Base-by-base conservation (phyloP, 768 basidiomycete genomes). In the Termitomyces bulborhizus region DNA sequence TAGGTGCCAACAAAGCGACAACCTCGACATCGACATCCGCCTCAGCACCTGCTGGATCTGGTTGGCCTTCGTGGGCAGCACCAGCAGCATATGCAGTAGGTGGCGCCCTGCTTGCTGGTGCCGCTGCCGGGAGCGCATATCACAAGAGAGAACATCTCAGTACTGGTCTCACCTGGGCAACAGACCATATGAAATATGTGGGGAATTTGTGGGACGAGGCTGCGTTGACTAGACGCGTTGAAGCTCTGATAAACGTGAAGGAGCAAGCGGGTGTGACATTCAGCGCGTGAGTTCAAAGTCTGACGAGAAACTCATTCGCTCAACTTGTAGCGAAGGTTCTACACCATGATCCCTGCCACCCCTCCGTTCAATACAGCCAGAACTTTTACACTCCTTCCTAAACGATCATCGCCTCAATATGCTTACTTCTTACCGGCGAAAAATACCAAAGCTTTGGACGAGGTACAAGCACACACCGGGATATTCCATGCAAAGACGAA, bases 121-220 rank as follows among this genome's bases (percentile, higher is more conserved):
- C 90, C 4, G 90, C 90, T 4, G 90, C 86, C 15, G 88, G 91
- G 0, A 82, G 88, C 2, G 91, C 90, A 6, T 95, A 92, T 64
- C 87, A 87, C 71, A 83, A 85, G 56, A 81, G 88, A 50, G 84
- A 90, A 12, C 89, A 92, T 27, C 70, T 97, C 31, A 78, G 79
- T 6, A 76, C 76, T 42, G 83, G 88, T 2, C 87, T 87, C 61
- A 71, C 75, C 11, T 93, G 86, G 85, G 85, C 85, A 2, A 84
- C 79, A 31, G 93, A 95, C 61, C 94, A 98, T 67, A 82, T 97
- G 83, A 88, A 86, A 64, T 98, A 88, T 68, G 85, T 95, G 8
- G 83, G 88, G 42, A 89, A 77, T 60, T 70, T 97, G 31, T 96
- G 93, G 94, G 85, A 95, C 61, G 82, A 85, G 60, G 75, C 76